Conservation (phyloP, 192 early-diverging fungal species). For the Podila epigama region DNA sequence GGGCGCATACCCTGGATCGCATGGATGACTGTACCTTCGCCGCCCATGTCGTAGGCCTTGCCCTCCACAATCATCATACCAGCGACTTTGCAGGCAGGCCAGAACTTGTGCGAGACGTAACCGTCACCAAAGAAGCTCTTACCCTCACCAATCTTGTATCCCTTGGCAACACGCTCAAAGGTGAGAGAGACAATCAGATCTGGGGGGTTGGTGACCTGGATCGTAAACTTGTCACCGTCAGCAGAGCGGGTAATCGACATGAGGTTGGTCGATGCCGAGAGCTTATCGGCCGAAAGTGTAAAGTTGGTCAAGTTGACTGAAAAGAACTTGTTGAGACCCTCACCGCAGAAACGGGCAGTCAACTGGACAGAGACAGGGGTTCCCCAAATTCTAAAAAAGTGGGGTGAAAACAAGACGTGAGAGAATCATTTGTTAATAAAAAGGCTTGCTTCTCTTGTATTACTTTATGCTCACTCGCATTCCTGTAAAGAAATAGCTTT, state of each 20-base stretch:
- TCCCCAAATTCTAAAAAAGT: slow-evolving; percentile 37
- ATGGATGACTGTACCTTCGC: slow-evolving; percentile 81
- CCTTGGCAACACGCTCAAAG: slow-evolving; percentile 70
- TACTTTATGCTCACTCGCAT: neutral
- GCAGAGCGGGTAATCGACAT: slow-evolving; percentile 68
- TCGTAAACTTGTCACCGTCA: slow-evolving; percentile 56
- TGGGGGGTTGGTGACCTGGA: slow-evolving; percentile 61
- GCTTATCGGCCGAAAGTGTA: slow-evolving; percentile 71
- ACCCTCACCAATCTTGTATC: slow-evolving; percentile 86
- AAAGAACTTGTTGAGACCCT: slow-evolving; percentile 79
- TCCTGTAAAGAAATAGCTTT: neutral
- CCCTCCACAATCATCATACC: slow-evolving; percentile 80
- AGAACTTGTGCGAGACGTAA: slow-evolving; percentile 83
- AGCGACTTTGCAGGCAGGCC: slow-evolving; percentile 75
- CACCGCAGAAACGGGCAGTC: slow-evolving; percentile 76
- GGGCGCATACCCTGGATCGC: slow-evolving; percentile 89
- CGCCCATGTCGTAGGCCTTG: slow-evolving; percentile 69
- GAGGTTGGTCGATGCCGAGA: slow-evolving; percentile 79
- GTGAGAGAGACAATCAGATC: slow-evolving; percentile 74
- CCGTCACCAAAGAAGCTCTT: slow-evolving; percentile 77
- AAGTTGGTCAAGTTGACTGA: slow-evolving; percentile 77
- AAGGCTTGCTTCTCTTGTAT: neutral
- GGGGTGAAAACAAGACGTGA: neutral
- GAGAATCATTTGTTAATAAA: neutral
- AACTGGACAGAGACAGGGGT: slow-evolving; percentile 74